Evolutionary conservation across 441 rosid species (phyloP), one percentile per base, ranked within the genome.

Genomic region (Raphanus hybrid): DNA sequence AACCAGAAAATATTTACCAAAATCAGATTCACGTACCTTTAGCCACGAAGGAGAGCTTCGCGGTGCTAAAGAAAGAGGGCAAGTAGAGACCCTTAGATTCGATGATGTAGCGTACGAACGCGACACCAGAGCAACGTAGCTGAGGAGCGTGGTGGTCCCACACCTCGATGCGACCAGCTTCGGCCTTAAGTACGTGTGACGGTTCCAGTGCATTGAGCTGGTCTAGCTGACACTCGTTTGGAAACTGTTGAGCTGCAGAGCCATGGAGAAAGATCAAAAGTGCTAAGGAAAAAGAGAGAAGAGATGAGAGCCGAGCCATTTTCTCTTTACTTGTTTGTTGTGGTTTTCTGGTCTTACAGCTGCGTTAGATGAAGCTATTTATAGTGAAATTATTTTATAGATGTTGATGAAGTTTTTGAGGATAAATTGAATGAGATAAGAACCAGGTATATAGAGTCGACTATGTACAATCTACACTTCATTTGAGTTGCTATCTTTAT

Each of bases 131-230:
- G 70, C 87, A 86, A 26, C 71, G 83, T 12, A 86, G 75, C 74
- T 86, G 85, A 54, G 84, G 76, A 23, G 72, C 64, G 8, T 70
- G 79, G 65, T 79, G 82, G 72, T 86, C 81, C 89, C 87, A 86
- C 5, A 75, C 63, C 66, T 86, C 89, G 6, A 82, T 79, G 12
- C 75, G 69, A 62, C 89, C 87, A 26, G 86, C 86, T 68, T 86
- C 84, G 6, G 81, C 57, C 75, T 85, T 71, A n/a, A 87, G 50
- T 3, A 81, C 82, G 75, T 82, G 75, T 37, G 76, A 79, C 5
- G 98, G 96, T 80, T 88, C 85, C 3, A 88, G 77, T 2, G 91
- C 82, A 39, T 84, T 69, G 12, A 92, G 85, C 70, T 80, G 81
- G 55, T 87, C 82, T 41, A 94, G 76, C 67, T 85, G 88, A 78